A percentile compares a stretch with the other conserved stretches of the same genome.
Evolutionary conservation across 176 grass and related monocot genomes (phyloP).

Genomic region (Cocos nucifera): DNA sequence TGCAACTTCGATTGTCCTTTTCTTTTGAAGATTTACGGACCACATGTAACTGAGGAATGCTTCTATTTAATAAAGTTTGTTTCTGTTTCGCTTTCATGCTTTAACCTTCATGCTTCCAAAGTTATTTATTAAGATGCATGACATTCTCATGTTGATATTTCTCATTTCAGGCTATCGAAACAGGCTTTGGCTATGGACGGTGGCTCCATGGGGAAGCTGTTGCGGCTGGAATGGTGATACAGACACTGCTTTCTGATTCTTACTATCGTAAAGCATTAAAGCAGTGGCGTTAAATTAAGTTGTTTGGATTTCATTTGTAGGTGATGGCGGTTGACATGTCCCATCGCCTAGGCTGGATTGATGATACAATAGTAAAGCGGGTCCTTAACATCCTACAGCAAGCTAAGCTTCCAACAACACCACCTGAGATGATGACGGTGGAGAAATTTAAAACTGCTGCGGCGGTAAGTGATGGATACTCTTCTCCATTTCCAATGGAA

Average conservation of each 20-base stretch:
- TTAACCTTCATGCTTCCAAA: no score
- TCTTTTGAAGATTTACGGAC: no score
- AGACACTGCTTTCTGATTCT: no score
- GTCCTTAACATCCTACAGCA: constrained; percentile 47
- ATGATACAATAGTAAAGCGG: constrained; percentile 51
- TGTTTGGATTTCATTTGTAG: constrained; percentile 19
- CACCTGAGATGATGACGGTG: constrained; percentile 76
- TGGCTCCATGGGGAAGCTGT: constrained; percentile 95
- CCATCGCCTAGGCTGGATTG: constrained; percentile 85
- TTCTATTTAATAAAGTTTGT: no score
- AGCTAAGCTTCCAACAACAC: constrained; percentile 71
- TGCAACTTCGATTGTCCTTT: no score
- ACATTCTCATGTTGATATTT: constrained; percentile 5
- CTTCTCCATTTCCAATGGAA: not conserved
- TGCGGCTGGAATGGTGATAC: constrained; percentile 71
- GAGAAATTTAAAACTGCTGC: constrained; percentile 84
- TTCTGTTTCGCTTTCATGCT: no score
- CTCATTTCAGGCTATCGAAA: constrained; percentile 74
- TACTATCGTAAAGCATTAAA: no score
- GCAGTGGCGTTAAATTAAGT: no score
- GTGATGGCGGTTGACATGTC: constrained; percentile 99
- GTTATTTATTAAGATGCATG: constrained; percentile 4
- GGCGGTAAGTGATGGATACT: constrained; percentile 50
- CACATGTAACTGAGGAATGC: no score
- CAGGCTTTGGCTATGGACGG: constrained; percentile 65